phyloP scores from a whole-genome alignment of 2,329 filamentous ascomycete species.

The Colletotrichum gloeosporioides region DNA sequence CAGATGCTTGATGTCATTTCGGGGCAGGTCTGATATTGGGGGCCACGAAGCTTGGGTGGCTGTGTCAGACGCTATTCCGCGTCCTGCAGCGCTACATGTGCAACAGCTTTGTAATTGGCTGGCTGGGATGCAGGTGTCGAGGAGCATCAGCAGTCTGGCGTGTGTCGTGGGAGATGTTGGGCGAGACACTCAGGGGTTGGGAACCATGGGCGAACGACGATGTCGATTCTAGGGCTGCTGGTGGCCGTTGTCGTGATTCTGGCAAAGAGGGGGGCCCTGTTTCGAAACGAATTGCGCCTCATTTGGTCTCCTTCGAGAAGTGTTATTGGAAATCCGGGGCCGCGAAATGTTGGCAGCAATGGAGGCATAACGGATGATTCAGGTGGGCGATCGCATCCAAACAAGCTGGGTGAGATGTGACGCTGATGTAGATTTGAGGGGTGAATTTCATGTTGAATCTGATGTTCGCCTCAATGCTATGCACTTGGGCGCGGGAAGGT shows the following conservation, averaged over 20 bases:
- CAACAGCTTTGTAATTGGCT: neutral
- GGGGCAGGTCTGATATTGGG: constrained; percentile 4
- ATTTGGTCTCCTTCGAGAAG: neutral
- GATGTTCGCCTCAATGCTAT: neutral
- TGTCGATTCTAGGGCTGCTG: neutral
- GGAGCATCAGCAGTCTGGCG: neutral
- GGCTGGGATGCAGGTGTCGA: neutral
- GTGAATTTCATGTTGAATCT: neutral
- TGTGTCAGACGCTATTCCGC: constrained; percentile 9
- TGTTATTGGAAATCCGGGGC: neutral
- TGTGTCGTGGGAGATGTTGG: neutral
- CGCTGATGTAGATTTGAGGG: neutral
- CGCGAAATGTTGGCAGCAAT: neutral
- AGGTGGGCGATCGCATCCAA: neutral
- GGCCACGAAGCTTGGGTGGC: constrained; percentile 16
- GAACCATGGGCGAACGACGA: neutral
- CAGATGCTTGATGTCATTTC: constrained; percentile 14
- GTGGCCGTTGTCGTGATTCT: neutral
- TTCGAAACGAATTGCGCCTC: neutral
- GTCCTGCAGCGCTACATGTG: neutral
- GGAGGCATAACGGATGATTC: neutral
- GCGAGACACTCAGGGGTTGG: neutral
- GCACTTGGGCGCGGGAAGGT: neutral
- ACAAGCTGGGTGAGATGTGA: neutral
- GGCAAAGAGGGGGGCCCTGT: neutral